Base-by-base conservation (phyloP, 2,329 filamentous ascomycete species). In the Scedosporium minutisporum region DNA sequence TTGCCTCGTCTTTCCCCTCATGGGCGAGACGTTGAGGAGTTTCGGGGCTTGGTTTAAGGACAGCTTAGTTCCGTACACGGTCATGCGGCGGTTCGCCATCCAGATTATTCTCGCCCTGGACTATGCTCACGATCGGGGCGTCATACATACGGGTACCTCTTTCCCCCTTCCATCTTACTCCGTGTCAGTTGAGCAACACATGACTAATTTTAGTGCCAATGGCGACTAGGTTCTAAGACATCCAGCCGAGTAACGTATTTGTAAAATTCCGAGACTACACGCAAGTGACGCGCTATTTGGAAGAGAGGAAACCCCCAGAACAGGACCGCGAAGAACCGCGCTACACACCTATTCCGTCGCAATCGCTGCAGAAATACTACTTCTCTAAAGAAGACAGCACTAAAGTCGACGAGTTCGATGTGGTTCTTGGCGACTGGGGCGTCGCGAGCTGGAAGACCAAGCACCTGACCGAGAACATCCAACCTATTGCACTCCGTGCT, bases 1-100 rank as follows among this genome's bases (percentile, higher is more conserved):
- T 16, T 74, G 70, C 62, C 70, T 77, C 60, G 73, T 75, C 3
- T 74, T 74, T 18, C 67, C 69, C 44, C 71, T 73, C 1, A 68
- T 75, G 62, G 75, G 76, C 70, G 75, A 77, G 29, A 78, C 73
- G 63, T 74, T 74, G 48, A 70, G 65, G 46, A 71, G 75, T 58
- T 63, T 78, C 12, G 70, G 75, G 1, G 58, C 55, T 10, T 65
- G 60, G 61, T 70, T 68, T 33, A 4, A 33, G 0, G 61, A 63
- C 0, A 44, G 29, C 27, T 58, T 58, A 44, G 48, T 71, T 16
- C 68, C 68, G 2, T 16, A 57, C 42, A 7, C 9, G 3, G 3
- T 65, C 16, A 65, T 69, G 57, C 64, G 65, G 18, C 51, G 60
- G 1, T 66, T 69, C 9, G 59, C 66, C 0, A 67, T 65, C 21